Conservation (phyloP, 1,139 yeast species). For the Nakaseomyces bracarensis region DNA sequence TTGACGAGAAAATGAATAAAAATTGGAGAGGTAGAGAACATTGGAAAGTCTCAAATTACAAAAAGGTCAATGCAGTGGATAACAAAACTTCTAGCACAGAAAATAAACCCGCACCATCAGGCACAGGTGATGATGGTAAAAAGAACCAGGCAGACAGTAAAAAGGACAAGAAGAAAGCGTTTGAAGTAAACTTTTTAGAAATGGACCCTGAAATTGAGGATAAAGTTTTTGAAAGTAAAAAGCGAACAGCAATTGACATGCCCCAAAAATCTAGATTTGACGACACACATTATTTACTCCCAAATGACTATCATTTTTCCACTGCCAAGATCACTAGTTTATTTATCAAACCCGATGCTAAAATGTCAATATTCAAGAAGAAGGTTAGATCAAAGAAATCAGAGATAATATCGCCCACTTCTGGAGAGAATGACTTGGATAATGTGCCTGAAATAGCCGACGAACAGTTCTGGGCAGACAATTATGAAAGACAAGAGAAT, state of each 20-base stretch:
- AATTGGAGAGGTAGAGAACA: conserved; percentile 92
- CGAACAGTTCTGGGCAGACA: conserved; percentile 68
- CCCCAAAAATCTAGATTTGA: conserved; percentile 39
- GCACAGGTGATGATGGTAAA: neutral
- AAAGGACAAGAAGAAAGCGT: conserved; percentile 33
- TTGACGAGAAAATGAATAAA: conserved; percentile 58
- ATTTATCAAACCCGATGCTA: conserved; percentile 56
- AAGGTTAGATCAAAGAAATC: conserved; percentile 9
- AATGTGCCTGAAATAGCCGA: conserved; percentile 39
- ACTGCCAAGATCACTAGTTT: conserved; percentile 60
- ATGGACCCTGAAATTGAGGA: conserved; percentile 32
- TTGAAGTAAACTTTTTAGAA: conserved; percentile 46
- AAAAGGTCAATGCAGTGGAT: conserved; percentile 23
- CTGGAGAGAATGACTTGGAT: conserved; percentile 7
- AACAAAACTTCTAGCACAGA: conserved; percentile 15
- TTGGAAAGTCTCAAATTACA: conserved; percentile 73
- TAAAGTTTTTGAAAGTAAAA: conserved; percentile 42
- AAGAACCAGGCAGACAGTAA: conserved; percentile 4
- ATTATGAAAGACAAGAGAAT: conserved; percentile 43
- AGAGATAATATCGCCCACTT: conserved; percentile 5
- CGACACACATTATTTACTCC: conserved; percentile 45
- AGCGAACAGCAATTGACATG: conserved; percentile 36
- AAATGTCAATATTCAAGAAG: conserved; percentile 31
- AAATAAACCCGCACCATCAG: conserved; percentile 30
- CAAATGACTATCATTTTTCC: conserved; percentile 67